Conservation (phyloP, 305 asterid species). For the Solanum hybrid region DNA sequence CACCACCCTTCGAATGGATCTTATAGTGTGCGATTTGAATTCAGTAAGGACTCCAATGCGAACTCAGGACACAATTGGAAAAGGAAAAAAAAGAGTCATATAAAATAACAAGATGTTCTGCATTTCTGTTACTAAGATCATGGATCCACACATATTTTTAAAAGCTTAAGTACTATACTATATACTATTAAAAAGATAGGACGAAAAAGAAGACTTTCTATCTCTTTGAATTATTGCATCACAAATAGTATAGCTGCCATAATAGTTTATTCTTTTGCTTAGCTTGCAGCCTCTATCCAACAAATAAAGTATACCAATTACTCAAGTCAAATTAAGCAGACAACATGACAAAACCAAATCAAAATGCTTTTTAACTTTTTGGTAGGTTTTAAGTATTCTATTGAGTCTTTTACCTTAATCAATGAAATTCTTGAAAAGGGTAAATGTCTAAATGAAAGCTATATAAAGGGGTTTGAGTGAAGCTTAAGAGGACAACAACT, state of each 20-base stretch:
- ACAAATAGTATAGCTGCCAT: neutral
- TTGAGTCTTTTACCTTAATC: neutral
- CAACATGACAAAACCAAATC: neutral
- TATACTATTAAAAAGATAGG: neutral
- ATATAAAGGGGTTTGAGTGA: conserved; percentile 23
- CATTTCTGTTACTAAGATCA: neutral
- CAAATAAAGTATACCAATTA: conserved; percentile 11
- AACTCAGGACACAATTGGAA: neutral
- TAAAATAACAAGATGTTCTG: neutral
- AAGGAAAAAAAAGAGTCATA: neutral
- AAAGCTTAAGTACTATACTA: neutral
- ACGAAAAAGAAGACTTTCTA: conserved; percentile 10
- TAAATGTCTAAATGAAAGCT: conserved; percentile 15
- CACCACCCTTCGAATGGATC: too few species aligned
- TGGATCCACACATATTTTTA: neutral
- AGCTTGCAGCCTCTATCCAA: conserved; percentile 16
- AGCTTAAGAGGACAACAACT: neutral
- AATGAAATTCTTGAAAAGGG: neutral
- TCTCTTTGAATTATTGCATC: conserved; percentile 15
- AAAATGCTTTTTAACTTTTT: neutral
- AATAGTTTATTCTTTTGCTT: neutral
- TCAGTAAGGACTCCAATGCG: neutral
- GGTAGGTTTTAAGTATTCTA: neutral
- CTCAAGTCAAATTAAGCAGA: conserved; percentile 16
- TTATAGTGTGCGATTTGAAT: too few species aligned